Evolutionary conservation across 805 yeast species (phyloP).

Genomic region (Blastobotrys attinorum): DNA sequence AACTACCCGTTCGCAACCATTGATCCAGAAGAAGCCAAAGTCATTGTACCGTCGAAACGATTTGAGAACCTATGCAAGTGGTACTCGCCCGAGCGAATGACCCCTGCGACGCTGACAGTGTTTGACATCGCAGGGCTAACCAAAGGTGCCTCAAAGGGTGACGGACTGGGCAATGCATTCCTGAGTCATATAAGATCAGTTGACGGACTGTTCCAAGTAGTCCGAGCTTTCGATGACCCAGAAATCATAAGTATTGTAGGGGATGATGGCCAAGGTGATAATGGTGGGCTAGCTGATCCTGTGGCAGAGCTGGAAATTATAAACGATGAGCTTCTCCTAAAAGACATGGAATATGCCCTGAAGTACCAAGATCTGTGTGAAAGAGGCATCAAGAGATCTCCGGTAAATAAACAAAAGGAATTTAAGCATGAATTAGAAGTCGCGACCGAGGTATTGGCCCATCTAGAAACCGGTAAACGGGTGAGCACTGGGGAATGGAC

Average conservation of each 20-base stretch:
- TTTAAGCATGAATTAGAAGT: slow-evolving; percentile 34
- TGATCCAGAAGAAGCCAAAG: slow-evolving; percentile 60
- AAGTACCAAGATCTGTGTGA: slow-evolving; percentile 48
- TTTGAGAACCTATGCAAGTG: slow-evolving; percentile 41
- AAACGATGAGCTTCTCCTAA: slow-evolving; percentile 54
- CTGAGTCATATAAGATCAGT: slow-evolving; percentile 61
- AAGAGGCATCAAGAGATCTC: slow-evolving; percentile 32
- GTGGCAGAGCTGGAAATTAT: slow-evolving; percentile 56
- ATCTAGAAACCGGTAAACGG: slow-evolving; percentile 58
- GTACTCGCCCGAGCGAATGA: slow-evolving; percentile 40
- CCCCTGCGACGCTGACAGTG: slow-evolving; percentile 50
- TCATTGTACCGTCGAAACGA: slow-evolving; percentile 43
- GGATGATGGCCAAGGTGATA: too few relatives aligned
- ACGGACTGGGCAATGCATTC: slow-evolving; percentile 69
- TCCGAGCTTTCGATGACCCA: slow-evolving; percentile 54
- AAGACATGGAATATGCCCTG: slow-evolving; percentile 60
- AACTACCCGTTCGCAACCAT: slow-evolving; percentile 71
- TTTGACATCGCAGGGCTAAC: slow-evolving; percentile 68
- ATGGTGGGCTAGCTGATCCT: slow-evolving; percentile 42
- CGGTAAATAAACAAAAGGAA: slow-evolving; percentile 40
- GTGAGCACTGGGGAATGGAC: slow-evolving; percentile 56
- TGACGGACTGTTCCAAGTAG: slow-evolving; percentile 64
- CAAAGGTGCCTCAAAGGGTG: slow-evolving; percentile 55
- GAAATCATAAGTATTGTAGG: slow-evolving; percentile 64
- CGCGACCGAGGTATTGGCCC: slow-evolving; percentile 31